Evolutionary conservation across 1,139 yeast genomes (phyloP).

Genomic region (Tardiomyces blankii): DNA sequence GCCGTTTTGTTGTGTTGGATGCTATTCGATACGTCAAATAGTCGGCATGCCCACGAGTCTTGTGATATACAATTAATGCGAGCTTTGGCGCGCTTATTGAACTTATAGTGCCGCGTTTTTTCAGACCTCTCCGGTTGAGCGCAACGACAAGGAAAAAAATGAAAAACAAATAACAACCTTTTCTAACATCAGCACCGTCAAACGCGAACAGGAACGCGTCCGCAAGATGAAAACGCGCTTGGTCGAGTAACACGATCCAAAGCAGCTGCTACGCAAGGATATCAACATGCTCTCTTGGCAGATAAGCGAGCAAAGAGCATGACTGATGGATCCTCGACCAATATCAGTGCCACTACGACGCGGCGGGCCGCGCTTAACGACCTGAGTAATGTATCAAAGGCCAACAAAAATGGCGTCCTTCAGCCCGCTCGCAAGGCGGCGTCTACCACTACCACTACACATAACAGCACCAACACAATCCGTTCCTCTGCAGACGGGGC

Average conservation of each 20-base stretch:
- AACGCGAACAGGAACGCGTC: not conserved
- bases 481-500: not conserved
- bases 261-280: not conserved
- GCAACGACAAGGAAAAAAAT: too few relatives aligned
- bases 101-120: too few relatives aligned
- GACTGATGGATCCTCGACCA: not conserved
- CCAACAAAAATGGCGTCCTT: not conserved
- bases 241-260: not conserved
- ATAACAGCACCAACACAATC: too few relatives aligned
- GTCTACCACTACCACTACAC: not conserved
- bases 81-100: too few relatives aligned
- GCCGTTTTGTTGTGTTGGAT: too few relatives aligned
- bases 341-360: not conserved
- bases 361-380: conserved; percentile 1
- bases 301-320: not conserved
- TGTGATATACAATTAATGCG: too few relatives aligned
- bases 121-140: too few relatives aligned
- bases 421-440: conserved; percentile 1
- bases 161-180: too few relatives aligned
- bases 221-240: not conserved
- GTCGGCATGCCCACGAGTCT: too few relatives aligned
- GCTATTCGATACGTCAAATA: too few relatives aligned
- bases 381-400: not conserved
- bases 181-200: not conserved
- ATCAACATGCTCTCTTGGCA: not conserved